Conservation (phyloP, 2,329 filamentous ascomycete species). For the Alternaria longipes region DNA sequence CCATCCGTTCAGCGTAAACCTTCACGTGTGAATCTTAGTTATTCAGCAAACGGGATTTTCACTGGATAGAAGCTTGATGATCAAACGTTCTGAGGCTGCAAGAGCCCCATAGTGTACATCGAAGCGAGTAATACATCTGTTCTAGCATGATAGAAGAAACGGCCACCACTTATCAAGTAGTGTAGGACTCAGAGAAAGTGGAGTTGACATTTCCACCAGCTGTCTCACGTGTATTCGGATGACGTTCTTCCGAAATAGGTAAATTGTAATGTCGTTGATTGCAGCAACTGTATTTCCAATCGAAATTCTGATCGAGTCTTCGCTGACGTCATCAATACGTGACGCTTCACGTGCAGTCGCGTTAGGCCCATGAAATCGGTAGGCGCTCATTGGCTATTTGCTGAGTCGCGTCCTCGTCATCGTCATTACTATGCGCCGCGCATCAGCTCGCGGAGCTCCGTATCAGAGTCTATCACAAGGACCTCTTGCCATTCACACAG, state of each 20-base stretch:
- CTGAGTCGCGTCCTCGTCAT: not conserved
- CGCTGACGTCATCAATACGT: not conserved
- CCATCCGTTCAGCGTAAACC: constrained; percentile 8
- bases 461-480: not conserved
- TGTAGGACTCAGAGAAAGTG: not conserved
- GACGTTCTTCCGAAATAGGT: not conserved
- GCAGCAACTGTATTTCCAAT: not conserved
- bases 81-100: not conserved
- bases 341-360: not conserved
- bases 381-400: not conserved
- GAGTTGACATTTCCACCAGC: not conserved
- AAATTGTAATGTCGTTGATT: not conserved
- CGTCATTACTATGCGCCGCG: not conserved
- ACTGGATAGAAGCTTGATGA: not conserved
- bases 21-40: not conserved
- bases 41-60: not conserved
- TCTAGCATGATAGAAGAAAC: not conserved
- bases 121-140: not conserved
- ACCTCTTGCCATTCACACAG: not conserved
- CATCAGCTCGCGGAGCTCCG: not conserved
- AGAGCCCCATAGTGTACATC: not conserved
- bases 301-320: not conserved
- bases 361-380: not conserved
- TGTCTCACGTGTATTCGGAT: not conserved
- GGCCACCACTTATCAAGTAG: not conserved